Conservation (phyloP, 495 filamentous ascomycete species). For the Wilcoxina mikolae region DNA sequence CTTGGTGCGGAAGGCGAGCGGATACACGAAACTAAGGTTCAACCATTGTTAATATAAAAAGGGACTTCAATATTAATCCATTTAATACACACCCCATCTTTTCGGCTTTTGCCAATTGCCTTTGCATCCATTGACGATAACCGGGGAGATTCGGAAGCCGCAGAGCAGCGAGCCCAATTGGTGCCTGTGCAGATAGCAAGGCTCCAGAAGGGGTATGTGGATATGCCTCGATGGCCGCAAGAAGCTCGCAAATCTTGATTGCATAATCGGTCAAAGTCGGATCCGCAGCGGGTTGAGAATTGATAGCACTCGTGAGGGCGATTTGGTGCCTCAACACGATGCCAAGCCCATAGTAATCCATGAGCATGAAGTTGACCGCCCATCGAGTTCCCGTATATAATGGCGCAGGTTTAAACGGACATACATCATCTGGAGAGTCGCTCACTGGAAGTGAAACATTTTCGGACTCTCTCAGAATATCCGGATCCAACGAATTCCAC, state of each 20-base stretch:
- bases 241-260: constrained; percentile 55
- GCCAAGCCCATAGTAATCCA: constrained; percentile 64
- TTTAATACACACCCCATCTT: constrained; percentile 58
- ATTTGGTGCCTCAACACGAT: constrained; percentile 70
- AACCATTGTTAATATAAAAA: constrained; percentile 11
- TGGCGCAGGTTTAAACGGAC: constrained; percentile 50
- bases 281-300: constrained; percentile 12
- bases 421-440: constrained; percentile 40
- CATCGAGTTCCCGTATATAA: constrained; percentile 57
- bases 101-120: constrained; percentile 67
- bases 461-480: constrained; percentile 19
- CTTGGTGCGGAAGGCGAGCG: constrained; percentile 52
- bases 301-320: constrained; percentile 34
- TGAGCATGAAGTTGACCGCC: constrained; percentile 53
- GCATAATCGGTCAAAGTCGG: constrained; percentile 40
- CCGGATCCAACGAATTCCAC: constrained; percentile 19
- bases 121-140: constrained; percentile 69
- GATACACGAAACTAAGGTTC: constrained; percentile 61
- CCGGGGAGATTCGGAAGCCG: constrained; percentile 59
- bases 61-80: not conserved
- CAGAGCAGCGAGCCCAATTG: constrained; percentile 57
- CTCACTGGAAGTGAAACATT: not conserved
- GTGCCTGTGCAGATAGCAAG: constrained; percentile 58
- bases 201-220: constrained; percentile 54
- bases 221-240: constrained; percentile 61